phyloP scores from a whole-genome alignment of 768 basidiomycete species.

The Rhodocollybia butyracea region DNA sequence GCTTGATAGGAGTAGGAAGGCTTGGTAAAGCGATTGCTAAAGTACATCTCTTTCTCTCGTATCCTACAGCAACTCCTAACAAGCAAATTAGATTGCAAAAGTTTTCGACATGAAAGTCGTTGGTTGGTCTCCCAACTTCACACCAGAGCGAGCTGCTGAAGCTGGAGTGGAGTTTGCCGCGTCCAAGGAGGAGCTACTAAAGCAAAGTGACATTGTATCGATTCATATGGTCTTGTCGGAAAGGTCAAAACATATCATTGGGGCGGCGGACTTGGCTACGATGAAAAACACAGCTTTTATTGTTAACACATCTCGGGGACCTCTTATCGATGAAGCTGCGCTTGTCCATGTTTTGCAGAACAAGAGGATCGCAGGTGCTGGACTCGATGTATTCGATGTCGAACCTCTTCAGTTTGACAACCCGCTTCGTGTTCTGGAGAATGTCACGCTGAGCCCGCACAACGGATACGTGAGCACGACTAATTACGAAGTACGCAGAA shows the following conservation, averaged over 20 bases:
- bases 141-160: conserved; percentile 47
- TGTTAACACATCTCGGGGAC: conserved; percentile 67
- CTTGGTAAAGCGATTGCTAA: conserved; percentile 51
- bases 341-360: conserved; percentile 45
- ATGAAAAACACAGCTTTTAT: conserved; percentile 60
- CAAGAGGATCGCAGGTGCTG: conserved; percentile 53
- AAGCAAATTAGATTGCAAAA: conserved; percentile 44
- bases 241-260: conserved; percentile 46
- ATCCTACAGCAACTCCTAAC: background rate
- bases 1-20: conserved; percentile 58
- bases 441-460: conserved; percentile 61
- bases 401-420: conserved; percentile 64
- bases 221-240: conserved; percentile 58
- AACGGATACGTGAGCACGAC: conserved; percentile 53
- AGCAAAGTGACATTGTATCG: conserved; percentile 54
- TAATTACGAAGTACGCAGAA: conserved; percentile 42
- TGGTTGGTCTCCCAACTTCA: conserved; percentile 67
- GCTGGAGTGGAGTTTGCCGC: conserved; percentile 48
- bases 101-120: conserved; percentile 58
- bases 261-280: conserved; percentile 39
- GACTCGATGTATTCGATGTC: conserved; percentile 62
- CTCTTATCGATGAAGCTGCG: conserved; percentile 57
- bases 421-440: conserved; percentile 45
- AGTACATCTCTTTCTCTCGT: conserved; percentile 26
- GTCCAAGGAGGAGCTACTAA: conserved; percentile 52